A percentile compares a stretch with the other conserved stretches of the same genome.
Evolutionary conservation across 352 stramenopile species (phyloP).

Genomic region (Phytophthora idaei): DNA sequence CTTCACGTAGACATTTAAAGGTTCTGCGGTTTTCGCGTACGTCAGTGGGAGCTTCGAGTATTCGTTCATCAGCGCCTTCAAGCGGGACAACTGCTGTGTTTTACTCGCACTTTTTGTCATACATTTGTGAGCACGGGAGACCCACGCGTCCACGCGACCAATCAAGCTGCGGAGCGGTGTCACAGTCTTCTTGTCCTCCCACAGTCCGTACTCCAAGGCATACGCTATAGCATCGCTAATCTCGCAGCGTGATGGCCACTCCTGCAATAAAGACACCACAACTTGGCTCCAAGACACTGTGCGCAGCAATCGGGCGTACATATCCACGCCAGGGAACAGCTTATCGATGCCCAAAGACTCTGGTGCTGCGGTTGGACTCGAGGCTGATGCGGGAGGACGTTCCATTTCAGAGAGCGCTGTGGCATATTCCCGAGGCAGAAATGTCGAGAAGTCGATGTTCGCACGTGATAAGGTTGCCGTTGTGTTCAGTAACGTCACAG

Average conservation of each 20-base stretch:
- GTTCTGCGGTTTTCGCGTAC: slow-evolving; percentile 41
- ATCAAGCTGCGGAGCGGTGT: slow-evolving; percentile 73
- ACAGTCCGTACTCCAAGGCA: slow-evolving; percentile 62
- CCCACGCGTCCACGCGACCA: slow-evolving; percentile 77
- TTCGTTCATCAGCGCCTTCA: slow-evolving; percentile 85
- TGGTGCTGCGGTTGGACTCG: slow-evolving; percentile 1
- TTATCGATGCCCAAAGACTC: slow-evolving; percentile 49
- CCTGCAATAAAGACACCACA: slow-evolving; percentile 75
- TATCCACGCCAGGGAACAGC: slow-evolving; percentile 71
- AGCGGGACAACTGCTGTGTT: slow-evolving; percentile 57
- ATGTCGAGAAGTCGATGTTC: slow-evolving; percentile 36
- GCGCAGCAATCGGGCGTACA: slow-evolving; percentile 69
- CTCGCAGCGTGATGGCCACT: slow-evolving; percentile 68
- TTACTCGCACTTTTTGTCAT: slow-evolving; percentile 68
- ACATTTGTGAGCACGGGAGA: slow-evolving; percentile 80
- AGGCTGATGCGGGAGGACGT: slow-evolving; percentile 11
- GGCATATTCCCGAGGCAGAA: slow-evolving; percentile 56
- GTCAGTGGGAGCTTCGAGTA: slow-evolving; percentile 90
- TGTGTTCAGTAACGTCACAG: slow-evolving; percentile 60
- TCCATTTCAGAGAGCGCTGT: slow-evolving; percentile 44
- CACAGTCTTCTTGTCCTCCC: slow-evolving; percentile 78
- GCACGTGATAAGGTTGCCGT: slow-evolving; percentile 42
- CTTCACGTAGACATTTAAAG: slow-evolving; percentile 50
- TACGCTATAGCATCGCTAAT: slow-evolving; percentile 69
- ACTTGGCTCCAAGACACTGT: slow-evolving; percentile 77